Base-by-base conservation (phyloP, 2,329 filamentous ascomycete species). In the Aureobasidium uvarum region DNA sequence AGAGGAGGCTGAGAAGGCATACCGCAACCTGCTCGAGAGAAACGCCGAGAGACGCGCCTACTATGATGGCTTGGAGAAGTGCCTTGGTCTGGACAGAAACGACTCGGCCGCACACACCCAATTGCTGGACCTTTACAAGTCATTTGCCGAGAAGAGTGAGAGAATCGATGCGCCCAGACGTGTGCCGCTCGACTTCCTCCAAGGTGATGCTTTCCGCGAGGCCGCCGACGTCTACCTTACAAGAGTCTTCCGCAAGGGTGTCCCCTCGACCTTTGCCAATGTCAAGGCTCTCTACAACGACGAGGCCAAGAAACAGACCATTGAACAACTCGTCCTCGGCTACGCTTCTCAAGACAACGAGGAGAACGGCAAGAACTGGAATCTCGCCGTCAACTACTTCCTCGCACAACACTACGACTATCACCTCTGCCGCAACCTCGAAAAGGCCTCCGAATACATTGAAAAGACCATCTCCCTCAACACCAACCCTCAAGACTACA, bases 351-450 rank as follows among this genome's bases (percentile, higher is more conserved):
- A 66, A n/a, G 71, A 82, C 31, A 83, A 84, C 65, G 83, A 81
- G 28, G 81, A 86, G 59, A 79, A 80, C n/a, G 78, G 81, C 7
- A 81, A 74, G 31, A 75, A 80, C 41, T 94, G 94, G 74, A 84
- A 90, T 72, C 85, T 91, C 16, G 91, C 93, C 1, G 90, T 91
- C 16, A 85, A 93, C 58, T 98, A 96, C 78, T 99, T 96, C 81
- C 85, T 99, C 63, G 93, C 93, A 10, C 95, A 98, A 74, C 96
- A 99, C 78, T 96, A 97, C 83, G 95, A 96, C 80, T 97, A 96
- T 77, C 84, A 90, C 75, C 81, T 91, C 66, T 96, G 91, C 74
- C 91, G 93, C 48, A 86, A 98, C 75, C 84, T 98, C 28, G 72
- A 83, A 66, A 95, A 92, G 78, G 94, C 96, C 3, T 84, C 88